phyloP scores from a whole-genome alignment of 768 basidiomycete species.

The Boletus tylopilopsis region DNA sequence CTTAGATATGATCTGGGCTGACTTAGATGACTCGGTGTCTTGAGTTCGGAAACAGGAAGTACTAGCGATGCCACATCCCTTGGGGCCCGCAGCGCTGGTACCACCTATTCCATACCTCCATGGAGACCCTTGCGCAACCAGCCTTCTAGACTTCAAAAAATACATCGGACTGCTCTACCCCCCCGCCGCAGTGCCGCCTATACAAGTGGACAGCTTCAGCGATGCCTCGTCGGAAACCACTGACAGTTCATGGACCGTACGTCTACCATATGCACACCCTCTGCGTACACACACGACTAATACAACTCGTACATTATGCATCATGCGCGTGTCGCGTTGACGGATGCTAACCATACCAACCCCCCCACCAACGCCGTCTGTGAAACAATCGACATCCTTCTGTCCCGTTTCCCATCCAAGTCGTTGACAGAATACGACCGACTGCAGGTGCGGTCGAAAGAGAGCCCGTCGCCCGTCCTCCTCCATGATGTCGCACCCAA shows the following conservation, averaged over 20 bases:
- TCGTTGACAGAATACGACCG: conserved; percentile 32
- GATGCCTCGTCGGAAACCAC: conserved; percentile 10
- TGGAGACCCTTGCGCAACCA: conserved; percentile 6
- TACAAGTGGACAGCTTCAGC: background rate
- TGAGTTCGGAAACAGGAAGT: conserved; percentile 27
- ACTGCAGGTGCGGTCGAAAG: conserved; percentile 18
- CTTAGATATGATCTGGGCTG: conserved; percentile 7
- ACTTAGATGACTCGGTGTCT: conserved; percentile 12
- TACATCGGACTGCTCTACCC: conserved; percentile 6
- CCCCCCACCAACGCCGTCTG: background rate
- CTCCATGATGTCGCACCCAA: conserved; percentile 19
- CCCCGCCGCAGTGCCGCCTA: background rate
- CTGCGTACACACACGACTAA: too few relatives aligned
- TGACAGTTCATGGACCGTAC: conserved; percentile 14
- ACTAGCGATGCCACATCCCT: conserved; percentile 13
- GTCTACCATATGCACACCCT: background rate
- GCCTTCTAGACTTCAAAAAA: conserved; percentile 18
- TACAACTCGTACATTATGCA: background rate
- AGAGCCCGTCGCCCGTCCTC: conserved; percentile 20
- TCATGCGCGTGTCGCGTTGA: too few relatives aligned
- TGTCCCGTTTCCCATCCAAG: conserved; percentile 21
- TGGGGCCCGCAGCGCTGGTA: conserved; percentile 2
- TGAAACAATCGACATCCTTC: conserved; percentile 19
- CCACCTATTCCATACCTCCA: background rate
- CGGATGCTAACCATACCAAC: conserved; percentile 5